phyloP scores from a whole-genome alignment of 1,139 yeast species.

The Scheffersomyces titani region DNA sequence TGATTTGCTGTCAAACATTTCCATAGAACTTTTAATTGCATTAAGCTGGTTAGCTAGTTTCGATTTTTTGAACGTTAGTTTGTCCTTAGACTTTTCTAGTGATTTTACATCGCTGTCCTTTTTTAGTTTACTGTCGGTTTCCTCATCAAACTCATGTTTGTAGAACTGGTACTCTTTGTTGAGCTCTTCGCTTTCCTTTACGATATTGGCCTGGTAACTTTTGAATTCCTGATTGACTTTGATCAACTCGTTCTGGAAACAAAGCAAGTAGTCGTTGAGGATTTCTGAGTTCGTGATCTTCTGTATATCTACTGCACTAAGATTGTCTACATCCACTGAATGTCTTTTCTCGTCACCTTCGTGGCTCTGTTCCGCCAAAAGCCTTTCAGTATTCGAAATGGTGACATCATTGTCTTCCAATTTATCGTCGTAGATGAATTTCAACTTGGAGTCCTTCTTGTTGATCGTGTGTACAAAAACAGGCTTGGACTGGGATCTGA shows the following conservation, averaged over 20 bases:
- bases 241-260: conserved; percentile 32
- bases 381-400: neutral
- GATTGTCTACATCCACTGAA: conserved; percentile 6
- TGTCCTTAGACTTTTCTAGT: conserved; percentile 34
- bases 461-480: conserved; percentile 23
- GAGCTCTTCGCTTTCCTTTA: conserved; percentile 25
- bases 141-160: conserved; percentile 33
- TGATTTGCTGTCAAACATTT: conserved; percentile 20
- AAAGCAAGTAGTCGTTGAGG: conserved; percentile 24
- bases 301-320: conserved; percentile 10
- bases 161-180: conserved; percentile 18
- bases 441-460: neutral
- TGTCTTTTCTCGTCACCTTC: neutral
- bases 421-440: neutral
- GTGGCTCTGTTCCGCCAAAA: neutral
- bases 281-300: conserved; percentile 10
- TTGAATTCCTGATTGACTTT: conserved; percentile 27
- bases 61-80: conserved; percentile 30
- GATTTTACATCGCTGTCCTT: conserved; percentile 36
- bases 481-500: conserved; percentile 36
- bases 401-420: neutral
- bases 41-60: conserved; percentile 32
- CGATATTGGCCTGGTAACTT: conserved; percentile 18
- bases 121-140: conserved; percentile 30
- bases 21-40: conserved; percentile 20